Conservation (phyloP, 2,329 filamentous ascomycete genomes). For the Alternaria viburni region DNA sequence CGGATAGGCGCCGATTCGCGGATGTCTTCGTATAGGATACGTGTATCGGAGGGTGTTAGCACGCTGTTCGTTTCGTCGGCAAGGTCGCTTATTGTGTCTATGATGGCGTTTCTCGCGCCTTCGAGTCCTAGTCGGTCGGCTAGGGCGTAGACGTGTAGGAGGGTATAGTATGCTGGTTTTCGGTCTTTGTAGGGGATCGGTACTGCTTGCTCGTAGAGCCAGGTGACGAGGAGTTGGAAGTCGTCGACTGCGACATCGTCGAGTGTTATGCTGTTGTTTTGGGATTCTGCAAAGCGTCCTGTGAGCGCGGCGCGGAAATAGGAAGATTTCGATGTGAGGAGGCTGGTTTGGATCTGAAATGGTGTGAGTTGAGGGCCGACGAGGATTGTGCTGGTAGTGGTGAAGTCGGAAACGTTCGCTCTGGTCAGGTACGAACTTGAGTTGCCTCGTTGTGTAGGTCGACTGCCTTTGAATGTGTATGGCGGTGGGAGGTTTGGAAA, state of each 20-base stretch:
- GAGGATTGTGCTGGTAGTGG: conserved; percentile 44
- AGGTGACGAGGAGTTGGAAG: conserved; percentile 59
- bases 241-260: conserved; percentile 53
- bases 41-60: conserved; percentile 57
- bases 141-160: conserved; percentile 56
- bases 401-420: conserved; percentile 50
- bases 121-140: conserved; percentile 57
- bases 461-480: conserved; percentile 32
- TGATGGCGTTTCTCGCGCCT: conserved; percentile 52
- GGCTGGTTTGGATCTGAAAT: conserved; percentile 57
- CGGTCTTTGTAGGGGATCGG: conserved; percentile 53
- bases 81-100: conserved; percentile 52
- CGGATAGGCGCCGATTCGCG: conserved; percentile 49
- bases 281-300: conserved; percentile 55
- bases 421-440: conserved; percentile 23
- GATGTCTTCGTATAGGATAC: conserved; percentile 55
- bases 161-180: conserved; percentile 58
- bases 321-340: conserved; percentile 55
- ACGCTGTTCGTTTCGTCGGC: conserved; percentile 58
- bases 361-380: conserved; percentile 50
- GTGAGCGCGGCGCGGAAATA: conserved; percentile 60
- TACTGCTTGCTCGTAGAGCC: conserved; percentile 57
- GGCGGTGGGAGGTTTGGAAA: conserved; percentile 38
- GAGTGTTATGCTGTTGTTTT: conserved; percentile 51
- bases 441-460: not conserved